A percentile compares a stretch with the other conserved stretches of the same genome.
These are phyloP conservation scores for Metarhizium anisopliae DNA, from an alignment of 2,329 filamentous ascomycete species.

Conservation along the genomic window DNA sequence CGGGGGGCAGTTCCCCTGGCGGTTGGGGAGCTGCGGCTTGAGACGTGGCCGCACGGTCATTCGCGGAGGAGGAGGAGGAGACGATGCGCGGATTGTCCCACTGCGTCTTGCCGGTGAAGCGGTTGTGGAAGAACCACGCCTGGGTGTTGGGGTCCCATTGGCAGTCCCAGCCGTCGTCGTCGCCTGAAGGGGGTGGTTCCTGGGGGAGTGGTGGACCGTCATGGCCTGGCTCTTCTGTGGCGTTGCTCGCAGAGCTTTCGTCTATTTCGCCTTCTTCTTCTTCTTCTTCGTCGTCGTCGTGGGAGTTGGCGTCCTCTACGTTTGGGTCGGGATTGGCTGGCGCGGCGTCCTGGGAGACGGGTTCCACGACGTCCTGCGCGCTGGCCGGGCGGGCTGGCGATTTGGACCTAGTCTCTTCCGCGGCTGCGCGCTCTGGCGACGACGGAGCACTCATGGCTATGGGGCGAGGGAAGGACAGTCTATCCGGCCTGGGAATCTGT, in stretches of 20 bases:
- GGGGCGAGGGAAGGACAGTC: background rate
- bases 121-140: constrained; percentile 79
- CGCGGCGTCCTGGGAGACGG: constrained; percentile 5
- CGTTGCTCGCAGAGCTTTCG: constrained; percentile 16
- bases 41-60: constrained; percentile 12
- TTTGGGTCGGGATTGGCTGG: background rate
- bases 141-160: constrained; percentile 63
- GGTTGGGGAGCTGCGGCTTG: constrained; percentile 23
- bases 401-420: constrained; percentile 10
- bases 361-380: constrained; percentile 10
- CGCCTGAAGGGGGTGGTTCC: constrained; percentile 37
- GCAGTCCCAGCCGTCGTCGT: constrained; percentile 71
- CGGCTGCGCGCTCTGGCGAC: constrained; percentile 7
- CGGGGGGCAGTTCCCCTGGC: constrained; percentile 30
- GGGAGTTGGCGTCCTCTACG: background rate
- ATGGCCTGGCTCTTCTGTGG: constrained; percentile 21
- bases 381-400: constrained; percentile 8
- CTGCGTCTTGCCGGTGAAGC: constrained; percentile 64
- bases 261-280: constrained; percentile 3
- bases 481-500: constrained; percentile 13
- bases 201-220: constrained; percentile 31
- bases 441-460: constrained; percentile 5
- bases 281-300: background rate
- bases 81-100: constrained; percentile 82
- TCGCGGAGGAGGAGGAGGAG: constrained; percentile 25